phyloP scores from a whole-genome alignment of 1,284 basidiomycete species.

The Trametes sp. region DNA sequence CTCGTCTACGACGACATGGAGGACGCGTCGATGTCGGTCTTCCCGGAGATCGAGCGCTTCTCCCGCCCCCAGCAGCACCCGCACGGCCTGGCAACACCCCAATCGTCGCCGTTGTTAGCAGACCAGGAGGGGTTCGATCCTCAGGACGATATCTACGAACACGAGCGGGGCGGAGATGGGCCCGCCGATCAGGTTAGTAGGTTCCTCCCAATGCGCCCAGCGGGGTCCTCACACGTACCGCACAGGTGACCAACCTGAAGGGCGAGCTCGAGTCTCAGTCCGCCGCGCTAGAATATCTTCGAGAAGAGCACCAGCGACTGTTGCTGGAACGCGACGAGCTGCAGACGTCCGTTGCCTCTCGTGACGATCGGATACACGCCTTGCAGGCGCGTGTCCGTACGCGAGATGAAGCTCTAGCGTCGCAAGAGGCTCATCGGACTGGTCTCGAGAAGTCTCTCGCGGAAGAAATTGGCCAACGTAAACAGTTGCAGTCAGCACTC shows the following conservation, averaged over 20 bases:
- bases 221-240: no score
- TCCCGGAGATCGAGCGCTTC: conserved; percentile 10
- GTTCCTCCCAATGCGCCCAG: neutral
- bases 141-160: neutral
- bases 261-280: conserved; percentile 16
- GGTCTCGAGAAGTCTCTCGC: conserved; percentile 10
- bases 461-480: neutral
- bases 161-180: neutral
- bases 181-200: conserved; percentile 4
- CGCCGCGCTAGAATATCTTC: conserved; percentile 18
- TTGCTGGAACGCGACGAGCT: conserved; percentile 23
- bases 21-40: conserved; percentile 12
- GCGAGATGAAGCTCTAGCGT: conserved; percentile 9
- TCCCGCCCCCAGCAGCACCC: neutral
- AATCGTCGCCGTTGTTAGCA: conserved; percentile 18
- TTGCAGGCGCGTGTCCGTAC: conserved; percentile 18
- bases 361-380: conserved; percentile 13
- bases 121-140: conserved; percentile 6
- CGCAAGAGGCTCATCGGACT: conserved; percentile 3
- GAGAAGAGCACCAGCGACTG: conserved; percentile 19
- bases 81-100: conserved; percentile 20
- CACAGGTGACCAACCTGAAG: conserved; percentile 14
- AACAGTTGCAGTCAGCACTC: conserved; percentile 1
- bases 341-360: conserved; percentile 12
- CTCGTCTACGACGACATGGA: conserved; percentile 15